A percentile compares a stretch with the other conserved stretches of the same genome.
Evolutionary conservation across 257 asterid species (phyloP).

Genomic region (Solanum paucissectum): DNA sequence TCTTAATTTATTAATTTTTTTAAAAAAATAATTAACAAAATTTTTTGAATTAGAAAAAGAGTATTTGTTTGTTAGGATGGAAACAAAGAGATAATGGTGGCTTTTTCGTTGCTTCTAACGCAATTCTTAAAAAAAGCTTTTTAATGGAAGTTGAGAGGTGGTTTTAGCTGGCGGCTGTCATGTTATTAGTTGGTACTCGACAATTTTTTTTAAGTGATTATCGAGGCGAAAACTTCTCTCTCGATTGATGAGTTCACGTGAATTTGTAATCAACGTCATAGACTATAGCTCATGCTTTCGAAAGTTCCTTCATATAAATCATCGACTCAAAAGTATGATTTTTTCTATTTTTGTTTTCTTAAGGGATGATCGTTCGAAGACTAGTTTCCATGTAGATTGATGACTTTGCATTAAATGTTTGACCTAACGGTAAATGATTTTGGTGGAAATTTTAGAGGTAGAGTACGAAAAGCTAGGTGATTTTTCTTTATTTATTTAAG

Average conservation of each 20-base stretch:
- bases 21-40: not conserved
- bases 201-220: not conserved
- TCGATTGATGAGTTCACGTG: not conserved
- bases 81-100: not conserved
- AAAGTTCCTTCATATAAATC: not conserved
- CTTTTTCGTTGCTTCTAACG: not conserved
- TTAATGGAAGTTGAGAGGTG: not conserved
- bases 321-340: fast-evolving
- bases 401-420: not conserved
- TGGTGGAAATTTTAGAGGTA: not conserved
- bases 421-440: not conserved
- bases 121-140: not conserved
- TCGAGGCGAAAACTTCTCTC: not conserved
- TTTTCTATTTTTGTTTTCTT: fast-evolving
- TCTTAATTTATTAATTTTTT: too few relatives aligned
- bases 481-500: too few relatives aligned
- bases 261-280: not conserved
- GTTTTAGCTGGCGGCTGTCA: not conserved
- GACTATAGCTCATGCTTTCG: not conserved
- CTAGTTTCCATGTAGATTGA: not conserved
- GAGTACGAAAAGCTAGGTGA: not conserved
- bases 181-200: not conserved
- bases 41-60: not conserved
- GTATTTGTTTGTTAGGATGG: not conserved
- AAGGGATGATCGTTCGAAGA: not conserved